A percentile compares a stretch with the other conserved stretches of the same genome.
phyloP scores from a whole-genome alignment of 2,329 filamentous ascomycete genomes.

The Penicillium sclerotiorum region DNA sequence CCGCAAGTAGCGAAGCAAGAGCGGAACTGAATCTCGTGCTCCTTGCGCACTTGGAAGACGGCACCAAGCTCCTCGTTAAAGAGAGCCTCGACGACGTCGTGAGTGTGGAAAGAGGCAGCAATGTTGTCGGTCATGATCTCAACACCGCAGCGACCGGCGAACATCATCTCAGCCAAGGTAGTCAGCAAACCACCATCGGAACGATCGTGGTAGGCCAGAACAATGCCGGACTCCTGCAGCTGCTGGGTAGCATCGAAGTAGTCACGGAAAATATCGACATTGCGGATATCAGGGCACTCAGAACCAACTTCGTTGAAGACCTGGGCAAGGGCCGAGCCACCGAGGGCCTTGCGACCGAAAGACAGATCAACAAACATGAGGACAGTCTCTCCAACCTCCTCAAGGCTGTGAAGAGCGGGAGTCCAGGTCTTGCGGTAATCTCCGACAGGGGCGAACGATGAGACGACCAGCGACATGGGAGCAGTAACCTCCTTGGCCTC shows the following conservation, averaged over 20 bases:
- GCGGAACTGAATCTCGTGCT: conserved; percentile 81
- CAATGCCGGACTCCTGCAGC: conserved; percentile 67
- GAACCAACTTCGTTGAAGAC: conserved; percentile 84
- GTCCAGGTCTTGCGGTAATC: conserved; percentile 91
- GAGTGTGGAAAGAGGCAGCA: conserved; percentile 60
- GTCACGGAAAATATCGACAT: conserved; percentile 78
- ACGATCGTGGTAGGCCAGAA: conserved; percentile 91
- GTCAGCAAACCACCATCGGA: conserved; percentile 93
- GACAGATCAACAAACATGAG: conserved; percentile 92
- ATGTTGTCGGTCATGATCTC: conserved; percentile 79
- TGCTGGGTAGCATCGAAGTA: conserved; percentile 85
- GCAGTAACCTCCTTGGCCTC: conserved; percentile 84
- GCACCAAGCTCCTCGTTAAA: conserved; percentile 98
- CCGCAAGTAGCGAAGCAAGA: conserved; percentile 90
- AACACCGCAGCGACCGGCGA: conserved; percentile 86
- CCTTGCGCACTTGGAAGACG: conserved; percentile 89
- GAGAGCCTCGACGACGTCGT: conserved; percentile 71
- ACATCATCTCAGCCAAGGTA: conserved; percentile 95
- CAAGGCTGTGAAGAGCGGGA: conserved; percentile 76
- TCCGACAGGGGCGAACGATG: conserved; percentile 83
- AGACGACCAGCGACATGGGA: conserved; percentile 86
- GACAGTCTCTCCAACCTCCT: conserved; percentile 86
- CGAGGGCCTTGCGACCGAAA: conserved; percentile 75
- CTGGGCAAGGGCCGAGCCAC: conserved; percentile 89
- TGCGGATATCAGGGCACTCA: conserved; percentile 81